phyloP scores from a whole-genome alignment of 495 filamentous ascomycete species.

The Talaromyces thailandensis region DNA sequence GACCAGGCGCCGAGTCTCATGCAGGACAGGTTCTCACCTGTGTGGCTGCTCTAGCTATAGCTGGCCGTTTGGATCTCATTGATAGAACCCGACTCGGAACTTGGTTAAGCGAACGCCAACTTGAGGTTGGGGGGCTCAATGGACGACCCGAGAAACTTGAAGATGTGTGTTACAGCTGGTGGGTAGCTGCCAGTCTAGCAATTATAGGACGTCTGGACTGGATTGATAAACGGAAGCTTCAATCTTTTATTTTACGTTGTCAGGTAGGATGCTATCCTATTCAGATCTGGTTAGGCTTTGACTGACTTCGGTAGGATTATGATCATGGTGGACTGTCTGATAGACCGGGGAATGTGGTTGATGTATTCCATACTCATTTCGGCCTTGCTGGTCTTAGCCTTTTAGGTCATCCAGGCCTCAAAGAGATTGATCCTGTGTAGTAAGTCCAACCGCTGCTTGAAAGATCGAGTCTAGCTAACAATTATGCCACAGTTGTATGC shows the following conservation, averaged over 20 bases:
- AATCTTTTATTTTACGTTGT: slow-evolving; percentile 71
- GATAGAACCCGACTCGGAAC: slow-evolving; percentile 70
- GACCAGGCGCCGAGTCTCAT: slow-evolving; percentile 85
- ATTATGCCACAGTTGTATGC: slow-evolving; percentile 56
- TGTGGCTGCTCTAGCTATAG: slow-evolving; percentile 79
- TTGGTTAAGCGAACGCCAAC: slow-evolving; percentile 90
- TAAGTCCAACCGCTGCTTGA: slow-evolving; percentile 30
- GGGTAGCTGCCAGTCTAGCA: slow-evolving; percentile 80
- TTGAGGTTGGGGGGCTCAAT: slow-evolving; percentile 81
- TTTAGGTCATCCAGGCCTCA: slow-evolving; percentile 61
- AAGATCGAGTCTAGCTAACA: background rate
- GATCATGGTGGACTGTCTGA: slow-evolving; percentile 83
- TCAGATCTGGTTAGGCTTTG: background rate
- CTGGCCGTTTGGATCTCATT: slow-evolving; percentile 71
- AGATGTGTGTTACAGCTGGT: slow-evolving; percentile 98
- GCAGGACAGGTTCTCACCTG: slow-evolving; percentile 92
- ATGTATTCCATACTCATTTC: slow-evolving; percentile 94
- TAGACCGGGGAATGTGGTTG: slow-evolving; percentile 86
- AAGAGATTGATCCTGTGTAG: slow-evolving; percentile 83
- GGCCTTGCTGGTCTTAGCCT: slow-evolving; percentile 84
- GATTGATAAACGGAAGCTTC: slow-evolving; percentile 75
- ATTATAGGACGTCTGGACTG: slow-evolving; percentile 86
- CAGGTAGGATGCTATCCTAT: slow-evolving; percentile 39
- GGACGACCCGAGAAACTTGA: slow-evolving; percentile 91
- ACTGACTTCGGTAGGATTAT: slow-evolving; percentile 50